Base-by-base conservation (phyloP, 164 flowering plant genomes). In the Santalum album region DNA sequence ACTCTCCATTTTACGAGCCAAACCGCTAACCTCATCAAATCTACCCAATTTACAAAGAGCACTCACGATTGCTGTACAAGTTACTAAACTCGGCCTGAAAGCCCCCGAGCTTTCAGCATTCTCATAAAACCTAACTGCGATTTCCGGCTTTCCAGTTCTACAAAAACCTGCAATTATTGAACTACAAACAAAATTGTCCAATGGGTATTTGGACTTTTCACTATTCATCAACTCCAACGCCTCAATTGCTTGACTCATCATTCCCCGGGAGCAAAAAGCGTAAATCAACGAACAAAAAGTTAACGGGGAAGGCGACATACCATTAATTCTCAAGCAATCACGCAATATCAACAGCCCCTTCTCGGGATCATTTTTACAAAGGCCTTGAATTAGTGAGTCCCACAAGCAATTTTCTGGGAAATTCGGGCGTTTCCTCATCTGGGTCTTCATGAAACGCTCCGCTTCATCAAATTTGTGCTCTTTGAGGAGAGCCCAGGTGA, bases 131-230 rank as follows among this genome's bases (percentile, higher is more conserved):
- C 55, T 73, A 22, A 83, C 25, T 0, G 80, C 96, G 49, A 79
- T 66, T 47, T 82, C 77, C 2, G 85, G 78, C 51, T 82, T 74
- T 20, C 83, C 84, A 57, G 73, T 68, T 64, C 63, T 76, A 68
- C 87, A 72, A 64, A 85, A 85, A 19, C 88, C 87, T 55, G 81
- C 61, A 58, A 88, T 69, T 2, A 81, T 70, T 23, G 79, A 75
- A 60, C 85, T 78, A 72, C 65, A 78, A 17, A 85, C 88, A 69
- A 72, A 81, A 72, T 81, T 75, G 55, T 64, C 61, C 60, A 77
- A 61, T 24, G 79, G 79, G 76, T 78, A 74, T 26, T 61, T 65
- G 20, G 71, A 27, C 42, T 69, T 71, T 17, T 63, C 73, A 57
- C 63, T 56, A 17, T 47, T 59, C 81, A 86, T 86, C 72, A 77